phyloP scores from a whole-genome alignment of 2,329 filamentous ascomycete species.

The Neobulgaria alba region DNA sequence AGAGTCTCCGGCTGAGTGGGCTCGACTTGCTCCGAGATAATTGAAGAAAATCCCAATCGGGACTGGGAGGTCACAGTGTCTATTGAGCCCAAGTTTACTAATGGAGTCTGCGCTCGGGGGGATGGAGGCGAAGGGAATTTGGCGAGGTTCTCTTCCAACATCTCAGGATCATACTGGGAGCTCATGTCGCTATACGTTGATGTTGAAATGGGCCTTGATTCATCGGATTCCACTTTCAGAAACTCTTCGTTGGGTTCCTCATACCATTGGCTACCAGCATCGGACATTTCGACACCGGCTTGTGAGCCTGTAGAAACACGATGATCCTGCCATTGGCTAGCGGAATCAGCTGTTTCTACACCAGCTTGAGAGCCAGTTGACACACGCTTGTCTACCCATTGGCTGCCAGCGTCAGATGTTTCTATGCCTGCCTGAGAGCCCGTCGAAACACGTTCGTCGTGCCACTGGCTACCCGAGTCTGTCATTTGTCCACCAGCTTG shows the following conservation, averaged over 20 bases:
- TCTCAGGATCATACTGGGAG: slow-evolving; percentile 40
- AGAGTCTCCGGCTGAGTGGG: slow-evolving; percentile 21
- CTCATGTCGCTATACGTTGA: slow-evolving; percentile 44
- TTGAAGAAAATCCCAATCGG: slow-evolving; percentile 29
- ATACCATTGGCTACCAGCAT: slow-evolving; percentile 26
- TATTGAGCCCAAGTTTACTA: slow-evolving; percentile 13
- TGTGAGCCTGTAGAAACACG: slow-evolving; percentile 16
- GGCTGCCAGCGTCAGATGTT: not conserved
- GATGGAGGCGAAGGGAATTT: slow-evolving; percentile 47
- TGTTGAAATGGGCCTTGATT: slow-evolving; percentile 37
- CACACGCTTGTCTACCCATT: not conserved
- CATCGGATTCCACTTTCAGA: slow-evolving; percentile 15
- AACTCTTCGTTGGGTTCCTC: slow-evolving; percentile 17
- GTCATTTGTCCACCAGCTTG: not conserved
- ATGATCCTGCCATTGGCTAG: slow-evolving; percentile 6
- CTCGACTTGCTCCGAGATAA: slow-evolving; percentile 30
- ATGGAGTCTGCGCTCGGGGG: slow-evolving; percentile 27
- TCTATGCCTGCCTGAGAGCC: not conserved
- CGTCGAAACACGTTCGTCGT: not conserved
- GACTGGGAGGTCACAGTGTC: slow-evolving; percentile 7
- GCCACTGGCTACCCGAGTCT: not conserved
- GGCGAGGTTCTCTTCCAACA: slow-evolving; percentile 42
- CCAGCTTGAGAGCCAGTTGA: not conserved
- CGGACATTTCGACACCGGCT: slow-evolving; percentile 16
- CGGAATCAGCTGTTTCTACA: not conserved